Evolutionary conservation across 2,329 filamentous ascomycete species (phyloP).

Genomic region (Thelonectria discophora): DNA sequence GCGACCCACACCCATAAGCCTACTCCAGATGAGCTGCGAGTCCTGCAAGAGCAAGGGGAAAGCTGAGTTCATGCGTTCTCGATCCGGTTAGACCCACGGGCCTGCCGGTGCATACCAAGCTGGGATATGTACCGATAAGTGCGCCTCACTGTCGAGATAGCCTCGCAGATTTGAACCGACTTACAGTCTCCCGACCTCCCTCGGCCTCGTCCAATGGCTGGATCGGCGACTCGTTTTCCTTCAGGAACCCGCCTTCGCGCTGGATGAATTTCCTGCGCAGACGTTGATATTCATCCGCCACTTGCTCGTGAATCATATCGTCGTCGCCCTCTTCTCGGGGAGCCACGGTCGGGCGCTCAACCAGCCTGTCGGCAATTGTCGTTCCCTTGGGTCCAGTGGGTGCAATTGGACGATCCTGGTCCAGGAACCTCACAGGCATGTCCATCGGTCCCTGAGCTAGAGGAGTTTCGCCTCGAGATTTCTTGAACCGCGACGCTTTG

Average conservation of each 20-base stretch:
- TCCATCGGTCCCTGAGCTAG: conserved; percentile 51
- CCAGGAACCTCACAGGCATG: conserved; percentile 52
- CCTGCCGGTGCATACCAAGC: no score
- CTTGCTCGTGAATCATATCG: conserved; percentile 75
- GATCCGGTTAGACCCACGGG: background rate
- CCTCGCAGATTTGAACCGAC: conserved; percentile 77
- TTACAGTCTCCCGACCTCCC: conserved; percentile 69
- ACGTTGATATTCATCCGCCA: conserved; percentile 83
- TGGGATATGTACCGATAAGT: conserved; percentile 36
- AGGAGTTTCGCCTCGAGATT: conserved; percentile 46
- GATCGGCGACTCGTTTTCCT: conserved; percentile 73
- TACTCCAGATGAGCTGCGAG: conserved; percentile 7
- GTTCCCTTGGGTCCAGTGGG: conserved; percentile 61
- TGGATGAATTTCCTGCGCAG: conserved; percentile 85
- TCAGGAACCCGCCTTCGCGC: conserved; percentile 81
- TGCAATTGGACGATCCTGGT: conserved; percentile 49
- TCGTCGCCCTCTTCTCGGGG: conserved; percentile 66
- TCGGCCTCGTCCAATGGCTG: conserved; percentile 74
- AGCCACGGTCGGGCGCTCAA: conserved; percentile 60
- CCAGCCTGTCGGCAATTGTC: conserved; percentile 67
- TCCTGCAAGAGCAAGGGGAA: background rate
- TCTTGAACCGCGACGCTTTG: conserved; percentile 64
- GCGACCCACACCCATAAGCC: conserved; percentile 29
- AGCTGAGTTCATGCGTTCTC: background rate
- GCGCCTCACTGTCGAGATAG: conserved; percentile 59